phyloP scores from a whole-genome alignment of 192 early-diverging fungal genomes.

The Nowakowskiella sp. region DNA sequence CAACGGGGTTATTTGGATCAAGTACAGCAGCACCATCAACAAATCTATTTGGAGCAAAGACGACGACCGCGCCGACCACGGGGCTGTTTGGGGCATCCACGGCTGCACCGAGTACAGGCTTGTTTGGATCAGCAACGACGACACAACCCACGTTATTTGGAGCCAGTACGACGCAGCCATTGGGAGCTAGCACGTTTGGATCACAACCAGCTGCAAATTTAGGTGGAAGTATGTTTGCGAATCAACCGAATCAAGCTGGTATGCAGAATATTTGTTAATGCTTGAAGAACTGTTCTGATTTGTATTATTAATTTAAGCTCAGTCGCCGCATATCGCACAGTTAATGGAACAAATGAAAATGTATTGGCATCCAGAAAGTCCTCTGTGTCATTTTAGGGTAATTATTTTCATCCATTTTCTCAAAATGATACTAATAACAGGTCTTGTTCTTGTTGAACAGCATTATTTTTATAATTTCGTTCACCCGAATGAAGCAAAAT shows the following conservation, averaged over 20 bases:
- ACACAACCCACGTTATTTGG: neutral
- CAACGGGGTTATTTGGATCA: neutral
- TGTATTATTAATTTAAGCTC: conserved; percentile 19
- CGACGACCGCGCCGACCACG: neutral
- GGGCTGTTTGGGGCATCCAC: conserved; percentile 8
- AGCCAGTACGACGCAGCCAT: too few relatives aligned
- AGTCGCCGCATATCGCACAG: conserved; percentile 30
- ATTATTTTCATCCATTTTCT: neutral
- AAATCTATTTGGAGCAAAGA: too few relatives aligned
- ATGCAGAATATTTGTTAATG: neutral
- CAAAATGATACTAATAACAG: neutral
- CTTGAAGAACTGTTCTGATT: conserved; percentile 6
- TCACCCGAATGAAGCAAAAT: conserved; percentile 70
- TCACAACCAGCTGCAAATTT: neutral
- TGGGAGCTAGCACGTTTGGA: too few relatives aligned
- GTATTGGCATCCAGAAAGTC: conserved; percentile 68
- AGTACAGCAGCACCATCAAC: neutral
- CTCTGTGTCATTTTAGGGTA: conserved; percentile 74
- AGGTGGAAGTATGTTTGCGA: neutral
- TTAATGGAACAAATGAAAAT: conserved; percentile 59
- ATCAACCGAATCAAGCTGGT: conserved; percentile 10
- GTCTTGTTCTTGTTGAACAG: conserved; percentile 24
- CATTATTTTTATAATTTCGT: conserved; percentile 96
- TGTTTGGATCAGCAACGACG: conserved; percentile 2
- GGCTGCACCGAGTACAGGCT: conserved; percentile 2